Evolutionary conservation across 2,329 filamentous ascomycete genomes (phyloP), one percentile per base, ranked within the genome.

Genomic region (Claviceps citrina): DNA sequence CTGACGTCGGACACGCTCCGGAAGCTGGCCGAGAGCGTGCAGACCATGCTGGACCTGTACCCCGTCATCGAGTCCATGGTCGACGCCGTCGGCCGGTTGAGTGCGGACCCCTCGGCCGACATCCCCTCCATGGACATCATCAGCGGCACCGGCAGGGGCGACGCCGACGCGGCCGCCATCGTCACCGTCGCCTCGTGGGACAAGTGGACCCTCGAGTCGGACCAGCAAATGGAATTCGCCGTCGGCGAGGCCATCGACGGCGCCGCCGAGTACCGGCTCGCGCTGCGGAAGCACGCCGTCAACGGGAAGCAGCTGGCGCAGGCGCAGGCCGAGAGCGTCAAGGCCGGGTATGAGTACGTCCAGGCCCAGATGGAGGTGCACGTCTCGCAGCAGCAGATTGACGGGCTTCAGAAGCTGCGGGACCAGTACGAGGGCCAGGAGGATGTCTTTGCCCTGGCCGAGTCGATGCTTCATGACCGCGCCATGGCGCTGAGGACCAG

Each of bases 311-410:
- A 25, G n/a, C n/a, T 36, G 13, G 22, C 33, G 7, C 33, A 36
- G 33, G 33, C 33, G 20, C 33, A 36, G 33, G 33, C 33, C 33
- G n/a, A 27, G 22, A 26, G 20, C 19, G 33, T 36, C n/a, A 36
- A 36, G 33, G 7, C 20, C 7, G 33, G 33, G 5, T 26, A 36
- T 8, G 33, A 36, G 24, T 36, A 36, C 22, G 33, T 36, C 22
- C 33, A 36, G 22, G 22, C 33, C 10, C 20, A 25, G 7, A 25
- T 36, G n/a, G 24, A 25, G 3, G 15, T 36, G 4, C 9, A 26
- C 22, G 20, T 25, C 13, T 25, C 33, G 8, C 6, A 26, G 20
- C 33, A 26, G 8, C 20, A 36, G 8, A 36, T 36, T 4, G 22
- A 36, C 13, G 22, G 8, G 5, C 20, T 36, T 7, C 20, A 27